Conservation (phyloP, 805 yeast genomes). For the Jamesozyma hellenica region DNA sequence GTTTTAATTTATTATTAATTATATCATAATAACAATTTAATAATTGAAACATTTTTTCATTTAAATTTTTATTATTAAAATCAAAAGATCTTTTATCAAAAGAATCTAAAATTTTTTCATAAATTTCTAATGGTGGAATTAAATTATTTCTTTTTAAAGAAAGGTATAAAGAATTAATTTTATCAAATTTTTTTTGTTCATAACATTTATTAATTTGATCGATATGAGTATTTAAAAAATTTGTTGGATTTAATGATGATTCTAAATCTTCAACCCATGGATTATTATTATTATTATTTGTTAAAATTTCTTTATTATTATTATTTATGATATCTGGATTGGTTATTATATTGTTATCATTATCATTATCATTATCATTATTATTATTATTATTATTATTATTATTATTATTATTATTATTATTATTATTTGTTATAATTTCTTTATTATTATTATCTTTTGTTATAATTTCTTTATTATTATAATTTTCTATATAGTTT, state of each 20-base stretch:
- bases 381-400: not conserved
- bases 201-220: slow-evolving; percentile 25
- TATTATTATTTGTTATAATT: not conserved
- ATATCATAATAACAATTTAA: slow-evolving; percentile 62
- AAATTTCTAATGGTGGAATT: slow-evolving; percentile 43
- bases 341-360: not conserved
- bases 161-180: slow-evolving; percentile 32
- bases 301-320: not conserved
- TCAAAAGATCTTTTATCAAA: slow-evolving; percentile 41
- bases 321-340: not conserved
- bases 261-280: slow-evolving; percentile 29
- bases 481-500: too few relatives aligned
- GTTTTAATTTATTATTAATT: slow-evolving; percentile 44
- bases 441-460: too few relatives aligned
- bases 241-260: slow-evolving; percentile 21
- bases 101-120: slow-evolving; percentile 46
- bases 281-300: not conserved
- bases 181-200: slow-evolving; percentile 24
- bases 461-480: not conserved
- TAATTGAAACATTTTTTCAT: slow-evolving; percentile 50
- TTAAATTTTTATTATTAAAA: slow-evolving; percentile 44
- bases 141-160: slow-evolving; percentile 34
- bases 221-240: slow-evolving; percentile 26
- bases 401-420: not conserved
- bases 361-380: too few relatives aligned